Evolutionary conservation across 495 filamentous ascomycete species (phyloP), one percentile per base, ranked within the genome.

Genomic region (Neurospora terricola): DNA sequence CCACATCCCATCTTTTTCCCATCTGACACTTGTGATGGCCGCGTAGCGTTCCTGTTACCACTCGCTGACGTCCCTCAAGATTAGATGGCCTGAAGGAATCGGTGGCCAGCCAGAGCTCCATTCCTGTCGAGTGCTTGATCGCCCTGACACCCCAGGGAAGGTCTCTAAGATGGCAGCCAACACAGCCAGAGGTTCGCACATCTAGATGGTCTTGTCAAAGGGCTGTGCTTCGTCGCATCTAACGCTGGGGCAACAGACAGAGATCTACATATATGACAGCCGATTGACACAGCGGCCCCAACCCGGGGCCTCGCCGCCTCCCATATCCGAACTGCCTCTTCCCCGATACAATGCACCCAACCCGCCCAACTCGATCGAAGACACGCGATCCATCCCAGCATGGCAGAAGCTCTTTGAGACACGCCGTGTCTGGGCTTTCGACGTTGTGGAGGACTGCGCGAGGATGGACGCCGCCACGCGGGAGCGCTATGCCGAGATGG

Each of bases 211-310:
- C 27, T 66, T 18, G 54, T 16, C 54, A 66, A 14, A 34, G 12
- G 5, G 48, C 23, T 69, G 38, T 48, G 45, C 38, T 42, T 40
- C 27, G 16, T 11, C 27, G 14, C 23, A n/a, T 70, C 77, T 78
- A 54, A 75, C 71, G 5, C 34, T 70, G 69, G 3, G 45, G 42
- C n/a, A 62, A 40, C 74, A 97, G 92, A 91, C 87, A 73, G 93
- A 97, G 79, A 90, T 98, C 73, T 96, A 92, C 76, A 88, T 97
- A 40, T 98, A 95, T 80, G 92, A 96, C 80, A 88, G 90, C 71
- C 88, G 90, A 75, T 88, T 90, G 77, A 87, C 90, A 34, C 83
- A 88, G 21, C 76, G 83, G 21, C 82, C 83, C 40, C 81, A 84
- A 66, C 75, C 81, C 59, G 78, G 78, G 39, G 75, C 82, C 73